These are phyloP conservation scores for Pseudocercospora musae DNA, from an alignment of 2,329 filamentous ascomycete species.

Conservation along the genomic window DNA sequence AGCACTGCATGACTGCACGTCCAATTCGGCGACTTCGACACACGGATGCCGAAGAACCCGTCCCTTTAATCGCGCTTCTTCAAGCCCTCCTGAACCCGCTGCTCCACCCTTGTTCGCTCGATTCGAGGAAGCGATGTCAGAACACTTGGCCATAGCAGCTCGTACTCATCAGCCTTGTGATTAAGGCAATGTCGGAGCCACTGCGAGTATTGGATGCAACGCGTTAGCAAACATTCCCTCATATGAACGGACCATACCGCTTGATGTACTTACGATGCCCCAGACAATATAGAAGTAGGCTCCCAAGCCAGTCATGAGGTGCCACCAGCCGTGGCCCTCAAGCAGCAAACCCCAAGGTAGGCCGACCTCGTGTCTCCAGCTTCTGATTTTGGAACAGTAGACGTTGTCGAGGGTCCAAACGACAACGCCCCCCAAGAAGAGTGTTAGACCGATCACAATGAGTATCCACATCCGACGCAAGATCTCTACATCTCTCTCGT, in stretches of 20 bases:
- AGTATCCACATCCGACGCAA: constrained; percentile 72
- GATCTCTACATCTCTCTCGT: constrained; percentile 55
- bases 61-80: constrained; percentile 17
- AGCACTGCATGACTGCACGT: background rate
- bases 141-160: constrained; percentile 64
- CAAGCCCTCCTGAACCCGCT: constrained; percentile 13
- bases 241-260: background rate
- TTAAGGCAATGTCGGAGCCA: constrained; percentile 78
- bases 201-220: background rate
- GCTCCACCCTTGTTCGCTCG: constrained; percentile 29
- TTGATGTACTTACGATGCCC: constrained; percentile 52
- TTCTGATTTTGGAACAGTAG: constrained; percentile 65
- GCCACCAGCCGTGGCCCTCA: constrained; percentile 73
- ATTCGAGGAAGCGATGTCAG: constrained; percentile 56
- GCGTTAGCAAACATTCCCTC: background rate
- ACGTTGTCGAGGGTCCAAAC: constrained; percentile 78
- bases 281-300: constrained; percentile 82
- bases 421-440: constrained; percentile 71
- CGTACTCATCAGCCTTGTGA: constrained; percentile 67
- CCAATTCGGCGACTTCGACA: background rate
- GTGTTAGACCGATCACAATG: constrained; percentile 63
- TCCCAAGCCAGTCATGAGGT: constrained; percentile 76
- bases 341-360: constrained; percentile 78
- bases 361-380: constrained; percentile 64
- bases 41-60: background rate